A percentile compares a stretch with the other conserved stretches of the same genome.
Evolutionary conservation across 371 early-diverging fungal species (phyloP).

Genomic region (Nematocida ausubeli): DNA sequence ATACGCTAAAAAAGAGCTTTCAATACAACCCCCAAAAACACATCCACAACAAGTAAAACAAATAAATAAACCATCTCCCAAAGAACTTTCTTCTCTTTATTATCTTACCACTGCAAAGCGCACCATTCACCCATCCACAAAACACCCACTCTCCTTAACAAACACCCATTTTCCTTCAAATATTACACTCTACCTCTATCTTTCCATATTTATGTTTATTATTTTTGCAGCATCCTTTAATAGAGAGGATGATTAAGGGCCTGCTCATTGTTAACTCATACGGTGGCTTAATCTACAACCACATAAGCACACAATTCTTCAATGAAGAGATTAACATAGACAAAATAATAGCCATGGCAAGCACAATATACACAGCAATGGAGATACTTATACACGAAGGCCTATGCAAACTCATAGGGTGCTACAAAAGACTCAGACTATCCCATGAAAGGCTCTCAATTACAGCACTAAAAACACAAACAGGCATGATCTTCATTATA

Average conservation of each 20-base stretch:
- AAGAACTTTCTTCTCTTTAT: too few species aligned
- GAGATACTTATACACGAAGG: conserved; percentile 24
- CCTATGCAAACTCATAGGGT: not conserved
- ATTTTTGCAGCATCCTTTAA: not conserved
- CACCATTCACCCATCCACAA: too few species aligned
- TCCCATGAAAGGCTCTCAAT: conserved; percentile 1
- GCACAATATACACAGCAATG: conserved; percentile 47
- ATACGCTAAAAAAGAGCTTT: too few species aligned
- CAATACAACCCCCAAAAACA: too few species aligned
- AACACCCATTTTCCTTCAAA: too few species aligned
- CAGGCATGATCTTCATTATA: conserved; percentile 35
- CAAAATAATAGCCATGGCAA: conserved; percentile 40
- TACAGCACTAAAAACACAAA: conserved; percentile 37
- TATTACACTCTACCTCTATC: too few species aligned
- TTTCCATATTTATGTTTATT: conserved; percentile 1
- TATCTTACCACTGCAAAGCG: too few species aligned
- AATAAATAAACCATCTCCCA: too few species aligned
- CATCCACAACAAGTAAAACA: too few species aligned
- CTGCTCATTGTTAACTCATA: conserved; percentile 34
- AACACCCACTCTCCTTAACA: too few species aligned
- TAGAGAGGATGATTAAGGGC: conserved; percentile 31
- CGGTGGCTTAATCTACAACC: conserved; percentile 24
- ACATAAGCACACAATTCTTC: not conserved
- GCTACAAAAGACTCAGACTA: not conserved
- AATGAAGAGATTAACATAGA: conserved; percentile 8